phyloP scores from a whole-genome alignment of 257 asterid species.

The Paraleonurus japonicus region DNA sequence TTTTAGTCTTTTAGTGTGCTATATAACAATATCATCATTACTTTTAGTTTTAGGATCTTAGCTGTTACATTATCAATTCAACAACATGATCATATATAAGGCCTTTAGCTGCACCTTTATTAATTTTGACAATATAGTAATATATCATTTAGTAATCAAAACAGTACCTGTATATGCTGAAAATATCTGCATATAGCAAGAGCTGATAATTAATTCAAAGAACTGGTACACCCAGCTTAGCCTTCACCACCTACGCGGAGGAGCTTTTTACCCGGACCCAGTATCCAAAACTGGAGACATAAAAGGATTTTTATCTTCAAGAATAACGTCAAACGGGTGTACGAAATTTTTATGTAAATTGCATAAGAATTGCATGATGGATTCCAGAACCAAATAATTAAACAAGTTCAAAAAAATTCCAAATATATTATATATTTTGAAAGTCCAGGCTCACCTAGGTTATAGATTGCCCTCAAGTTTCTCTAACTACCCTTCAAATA shows the following conservation, averaged over 20 bases:
- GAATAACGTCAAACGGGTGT: too few species aligned
- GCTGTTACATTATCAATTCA: too few species aligned
- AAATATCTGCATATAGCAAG: neutral
- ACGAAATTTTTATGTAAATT: neutral
- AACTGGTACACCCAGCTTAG: too few species aligned
- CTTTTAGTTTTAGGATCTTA: too few species aligned
- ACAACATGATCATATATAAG: neutral
- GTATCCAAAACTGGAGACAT: too few species aligned
- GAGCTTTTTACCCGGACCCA: too few species aligned
- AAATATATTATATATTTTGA: neutral
- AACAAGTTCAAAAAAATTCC: neutral
- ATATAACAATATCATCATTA: too few species aligned
- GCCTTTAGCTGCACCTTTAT: neutral
- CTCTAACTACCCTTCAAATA: neutral
- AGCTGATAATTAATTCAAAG: neutral
- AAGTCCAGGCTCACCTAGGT: neutral
- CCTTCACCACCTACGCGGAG: too few species aligned
- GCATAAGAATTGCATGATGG: neutral
- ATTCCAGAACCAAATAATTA: neutral
- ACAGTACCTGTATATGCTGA: neutral
- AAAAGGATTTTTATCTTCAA: too few species aligned
- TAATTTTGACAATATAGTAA: neutral
- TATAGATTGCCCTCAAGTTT: neutral
- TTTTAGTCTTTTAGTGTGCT: neutral
- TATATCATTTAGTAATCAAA: neutral